phyloP scores from a whole-genome alignment of 371 early-diverging fungal species.

The Parasitella parasitica region DNA sequence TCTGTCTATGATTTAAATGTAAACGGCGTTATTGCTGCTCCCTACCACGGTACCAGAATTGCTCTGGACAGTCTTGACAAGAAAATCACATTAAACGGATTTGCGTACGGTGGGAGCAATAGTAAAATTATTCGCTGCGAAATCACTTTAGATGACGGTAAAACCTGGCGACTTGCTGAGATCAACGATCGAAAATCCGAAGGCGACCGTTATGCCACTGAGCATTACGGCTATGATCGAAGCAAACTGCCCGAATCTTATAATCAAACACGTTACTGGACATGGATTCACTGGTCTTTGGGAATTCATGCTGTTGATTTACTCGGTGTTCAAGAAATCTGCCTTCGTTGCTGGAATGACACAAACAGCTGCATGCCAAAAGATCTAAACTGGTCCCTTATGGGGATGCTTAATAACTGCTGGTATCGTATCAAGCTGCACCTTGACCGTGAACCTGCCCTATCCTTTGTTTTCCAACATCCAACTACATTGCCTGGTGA shows the following conservation, averaged over 20 bases:
- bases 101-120: constrained; percentile 79
- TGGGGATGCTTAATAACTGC: constrained; percentile 84
- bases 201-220: constrained; percentile 34
- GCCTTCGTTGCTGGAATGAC: constrained; percentile 76
- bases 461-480: constrained; percentile 47
- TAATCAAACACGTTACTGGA: constrained; percentile 55
- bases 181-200: constrained; percentile 11
- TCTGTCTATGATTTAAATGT: constrained; percentile 73
- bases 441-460: constrained; percentile 20
- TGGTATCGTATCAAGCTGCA: constrained; percentile 62
- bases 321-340: constrained; percentile 52
- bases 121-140: constrained; percentile 75
- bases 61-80: constrained; percentile 30
- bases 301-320: constrained; percentile 48
- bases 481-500: constrained; percentile 39
- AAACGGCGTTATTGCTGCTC: constrained; percentile 56
- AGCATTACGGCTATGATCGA: constrained; percentile 8
- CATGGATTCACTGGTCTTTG: constrained; percentile 73
- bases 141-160: constrained; percentile 76
- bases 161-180: constrained; percentile 68
- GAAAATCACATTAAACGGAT: constrained; percentile 59
- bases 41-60: constrained; percentile 46
- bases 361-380: constrained; percentile 75
- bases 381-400: constrained; percentile 75
- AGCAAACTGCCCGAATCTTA: constrained; percentile 21